Percentiles rank a stretch among this genome's conserved stretches.
These are phyloP conservation scores for Leccinum broughii DNA, from an alignment of 768 basidiomycete species.

Conservation along the genomic window DNA sequence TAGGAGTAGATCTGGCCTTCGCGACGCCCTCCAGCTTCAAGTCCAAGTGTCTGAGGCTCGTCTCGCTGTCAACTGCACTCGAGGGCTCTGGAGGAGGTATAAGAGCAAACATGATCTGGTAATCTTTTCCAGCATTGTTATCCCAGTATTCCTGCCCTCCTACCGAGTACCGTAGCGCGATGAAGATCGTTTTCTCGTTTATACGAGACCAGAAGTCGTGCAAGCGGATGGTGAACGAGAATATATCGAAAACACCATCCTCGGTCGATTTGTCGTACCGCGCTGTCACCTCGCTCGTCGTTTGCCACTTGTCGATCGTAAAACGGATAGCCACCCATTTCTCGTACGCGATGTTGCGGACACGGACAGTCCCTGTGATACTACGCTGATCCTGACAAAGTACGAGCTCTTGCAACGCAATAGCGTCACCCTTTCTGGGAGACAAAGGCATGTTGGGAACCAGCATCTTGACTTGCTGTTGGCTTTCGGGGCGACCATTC, in stretches of 20 bases:
- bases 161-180: conserved; percentile 74
- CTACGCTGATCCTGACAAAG: conserved; percentile 51
- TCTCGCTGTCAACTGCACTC: conserved; percentile 38
- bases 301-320: conserved; percentile 95
- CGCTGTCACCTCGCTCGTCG: conserved; percentile 89
- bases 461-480: conserved; percentile 53
- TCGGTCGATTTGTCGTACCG: conserved; percentile 52
- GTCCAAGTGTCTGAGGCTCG: conserved; percentile 59
- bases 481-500: conserved; percentile 30
- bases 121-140: conserved; percentile 80
- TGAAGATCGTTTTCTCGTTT: conserved; percentile 79
- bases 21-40: conserved; percentile 68
- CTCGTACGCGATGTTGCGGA: conserved; percentile 83
- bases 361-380: conserved; percentile 73
- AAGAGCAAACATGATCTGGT: conserved; percentile 64
- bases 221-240: conserved; percentile 73
- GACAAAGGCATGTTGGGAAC: conserved; percentile 65
- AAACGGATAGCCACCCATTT: conserved; percentile 90
- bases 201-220: conserved; percentile 74
- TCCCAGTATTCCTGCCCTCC: conserved; percentile 88
- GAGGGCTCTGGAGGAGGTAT: conserved; percentile 25
- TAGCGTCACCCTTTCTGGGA: conserved; percentile 40
- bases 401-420: conserved; percentile 55
- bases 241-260: conserved; percentile 59
- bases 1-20: conserved; percentile 29